Evolutionary conservation across 495 filamentous ascomycete species (phyloP).

Genomic region (Xylaria grammica): DNA sequence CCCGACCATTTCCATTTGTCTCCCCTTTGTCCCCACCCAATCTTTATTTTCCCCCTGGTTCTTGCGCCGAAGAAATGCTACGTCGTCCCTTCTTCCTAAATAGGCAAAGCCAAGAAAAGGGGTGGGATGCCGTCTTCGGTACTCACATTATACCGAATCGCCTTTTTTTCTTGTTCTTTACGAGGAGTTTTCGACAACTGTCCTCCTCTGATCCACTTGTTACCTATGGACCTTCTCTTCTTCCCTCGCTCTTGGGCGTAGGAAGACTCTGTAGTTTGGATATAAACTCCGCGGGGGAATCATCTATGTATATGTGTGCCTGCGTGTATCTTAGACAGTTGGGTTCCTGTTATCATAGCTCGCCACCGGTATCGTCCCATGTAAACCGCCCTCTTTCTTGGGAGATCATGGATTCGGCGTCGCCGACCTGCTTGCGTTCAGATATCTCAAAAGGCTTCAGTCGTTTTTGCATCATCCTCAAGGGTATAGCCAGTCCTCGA

Average conservation of each 20-base stretch:
- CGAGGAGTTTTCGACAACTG: too few relatives aligned
- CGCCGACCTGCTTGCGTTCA: conserved; percentile 85
- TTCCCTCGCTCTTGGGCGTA: neutral
- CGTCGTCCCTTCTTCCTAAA: too few relatives aligned
- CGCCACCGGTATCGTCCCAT: conserved; percentile 21
- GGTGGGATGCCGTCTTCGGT: too few relatives aligned
- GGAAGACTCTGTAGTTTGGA: neutral
- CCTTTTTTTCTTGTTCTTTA: too few relatives aligned
- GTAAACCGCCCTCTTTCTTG: conserved; percentile 31
- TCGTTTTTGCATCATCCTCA: conserved; percentile 64
- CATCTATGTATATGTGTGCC: neutral
- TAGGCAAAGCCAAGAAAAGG: too few relatives aligned
- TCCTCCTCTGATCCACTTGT: neutral
- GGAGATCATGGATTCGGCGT: conserved; percentile 73
- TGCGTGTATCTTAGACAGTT: neutral
- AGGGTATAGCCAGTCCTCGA: conserved; percentile 85
- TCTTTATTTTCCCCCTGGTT: too few relatives aligned
- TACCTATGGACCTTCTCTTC: neutral
- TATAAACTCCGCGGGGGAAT: neutral
- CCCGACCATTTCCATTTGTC: too few relatives aligned
- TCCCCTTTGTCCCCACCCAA: too few relatives aligned
- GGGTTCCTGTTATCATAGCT: conserved; percentile 23
- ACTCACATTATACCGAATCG: too few relatives aligned
- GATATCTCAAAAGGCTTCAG: conserved; percentile 70
- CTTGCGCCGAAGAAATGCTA: too few relatives aligned